Conservation (phyloP, 805 yeast genomes). For the Lachancea kluyveri region DNA sequence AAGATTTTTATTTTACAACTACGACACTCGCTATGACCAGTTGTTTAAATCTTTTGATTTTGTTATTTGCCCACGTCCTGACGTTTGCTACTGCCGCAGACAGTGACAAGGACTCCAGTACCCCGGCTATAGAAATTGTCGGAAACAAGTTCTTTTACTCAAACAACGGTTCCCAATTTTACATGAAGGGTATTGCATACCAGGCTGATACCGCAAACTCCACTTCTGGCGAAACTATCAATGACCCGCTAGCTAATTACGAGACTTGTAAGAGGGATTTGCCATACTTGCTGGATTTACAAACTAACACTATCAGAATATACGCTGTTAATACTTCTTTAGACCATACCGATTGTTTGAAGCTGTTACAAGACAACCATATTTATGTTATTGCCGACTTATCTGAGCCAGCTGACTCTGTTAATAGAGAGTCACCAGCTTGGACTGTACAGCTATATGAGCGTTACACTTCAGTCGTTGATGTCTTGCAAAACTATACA, state of each 20-base stretch:
- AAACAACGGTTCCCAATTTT: constrained; percentile 66
- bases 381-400: constrained; percentile 69
- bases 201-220: constrained; percentile 51
- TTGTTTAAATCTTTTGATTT: constrained; percentile 1
- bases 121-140: constrained; percentile 53
- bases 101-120: constrained; percentile 1
- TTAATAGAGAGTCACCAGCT: constrained; percentile 49
- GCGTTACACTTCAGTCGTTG: constrained; percentile 60
- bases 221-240: constrained; percentile 36
- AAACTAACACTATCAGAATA: constrained; percentile 62
- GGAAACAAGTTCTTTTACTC: constrained; percentile 68
- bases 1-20: no score
- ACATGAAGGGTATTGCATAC: constrained; percentile 65
- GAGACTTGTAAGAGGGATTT: constrained; percentile 57
- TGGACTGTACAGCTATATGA: constrained; percentile 55
- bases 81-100: constrained; percentile 10
- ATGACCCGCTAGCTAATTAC: constrained; percentile 59
- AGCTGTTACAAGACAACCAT: constrained; percentile 53
- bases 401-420: constrained; percentile 54
- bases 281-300: constrained; percentile 50
- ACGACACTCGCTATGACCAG: no score
- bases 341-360: constrained; percentile 62
- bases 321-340: constrained; percentile 52
- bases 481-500: constrained; percentile 54
- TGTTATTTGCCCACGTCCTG: not conserved